Evolutionary conservation across 768 basidiomycete species (phyloP), one percentile per base, ranked within the genome.

Genomic region (Pluteus cervinus): DNA sequence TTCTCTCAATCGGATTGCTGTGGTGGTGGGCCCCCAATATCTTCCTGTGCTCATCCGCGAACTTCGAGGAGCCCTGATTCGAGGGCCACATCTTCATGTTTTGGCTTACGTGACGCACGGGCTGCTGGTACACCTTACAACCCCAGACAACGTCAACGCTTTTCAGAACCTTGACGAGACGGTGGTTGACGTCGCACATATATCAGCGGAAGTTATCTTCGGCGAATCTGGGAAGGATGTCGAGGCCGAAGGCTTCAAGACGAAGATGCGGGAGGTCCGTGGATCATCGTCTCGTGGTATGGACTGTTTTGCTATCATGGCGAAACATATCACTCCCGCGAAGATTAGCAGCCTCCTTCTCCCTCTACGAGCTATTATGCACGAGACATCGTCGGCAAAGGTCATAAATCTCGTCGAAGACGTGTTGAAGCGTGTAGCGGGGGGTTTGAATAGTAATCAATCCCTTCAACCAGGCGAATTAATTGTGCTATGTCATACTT

Each of bases 51-150:
- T 86, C 21, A 60, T 97, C 25, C 78, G 76, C 24, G 92, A 97
- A 54, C 65, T 98, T 33, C 75, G 86, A n/a, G 76, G 69, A 1
- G 89, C 93, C 1, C 75, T 99, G 20, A 51, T 78, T 24, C 86
- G 93, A 14, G 96, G 96, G 5, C 94, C 96, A 1, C 94, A 98
- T 39, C 73, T 97, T 0, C 94, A 99, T 55, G 79, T 98, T 12
- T 69, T 97, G 21, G 92, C 93, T 1, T 86, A 82, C 44, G 80
- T 81, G 2, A 73, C 76, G 0, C 93, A 99, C 49, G 74, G 87
- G 0, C 61, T 98, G 14, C 66, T 98, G 24, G 73, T 80, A n/a
- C 76, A 88, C 39, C 72, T 93, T 30, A 91, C 89, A 0, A 66
- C 77, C 1, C 67, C 69, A 0, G 76, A 81, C 4, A 61, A 75